Evolutionary conservation across 2,329 filamentous ascomycete species (phyloP).

Genomic region (Cryphonectria carpinicola): DNA sequence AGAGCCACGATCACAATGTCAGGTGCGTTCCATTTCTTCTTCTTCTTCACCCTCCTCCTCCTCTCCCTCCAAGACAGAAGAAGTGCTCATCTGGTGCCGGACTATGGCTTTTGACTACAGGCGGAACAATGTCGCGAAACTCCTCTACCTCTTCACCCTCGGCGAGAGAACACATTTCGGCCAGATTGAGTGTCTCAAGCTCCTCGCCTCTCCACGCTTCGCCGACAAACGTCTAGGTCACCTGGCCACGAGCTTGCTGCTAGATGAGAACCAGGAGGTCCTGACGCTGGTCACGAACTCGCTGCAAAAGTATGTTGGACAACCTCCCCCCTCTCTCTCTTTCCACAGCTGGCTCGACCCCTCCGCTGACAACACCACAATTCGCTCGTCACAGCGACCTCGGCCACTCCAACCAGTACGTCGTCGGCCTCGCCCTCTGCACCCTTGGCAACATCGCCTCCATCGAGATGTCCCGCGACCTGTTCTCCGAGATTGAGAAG

Average conservation of each 20-base stretch:
- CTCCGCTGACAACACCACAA: constrained; percentile 39
- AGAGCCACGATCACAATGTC: constrained; percentile 88
- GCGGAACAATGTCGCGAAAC: constrained; percentile 98
- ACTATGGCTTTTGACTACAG: constrained; percentile 49
- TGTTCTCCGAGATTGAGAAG: constrained; percentile 94
- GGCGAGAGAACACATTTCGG: constrained; percentile 98
- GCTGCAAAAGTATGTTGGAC: constrained; percentile 76
- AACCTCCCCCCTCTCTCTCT: too few relatives aligned
- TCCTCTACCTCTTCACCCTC: constrained; percentile 96
- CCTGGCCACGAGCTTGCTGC: constrained; percentile 89
- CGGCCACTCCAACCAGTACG: constrained; percentile 96
- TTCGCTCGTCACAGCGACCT: constrained; percentile 68
- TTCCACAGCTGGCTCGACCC: background rate
- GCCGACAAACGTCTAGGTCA: constrained; percentile 97
- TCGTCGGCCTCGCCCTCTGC: constrained; percentile 93
- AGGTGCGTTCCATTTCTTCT: constrained; percentile 62
- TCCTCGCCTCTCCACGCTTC: constrained; percentile 94
- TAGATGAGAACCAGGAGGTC: constrained; percentile 99
- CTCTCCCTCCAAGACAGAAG: constrained; percentile 1
- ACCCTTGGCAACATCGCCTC: constrained; percentile 98
- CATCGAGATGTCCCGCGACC: constrained; percentile 95
- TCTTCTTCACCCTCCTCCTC: background rate
- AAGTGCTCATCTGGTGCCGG: constrained; percentile 29
- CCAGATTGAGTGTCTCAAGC: constrained; percentile 98
- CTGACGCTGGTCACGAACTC: constrained; percentile 97